Conservation (phyloP, 2,329 filamentous ascomycete species). For the Colletotrichum orbiculare region DNA sequence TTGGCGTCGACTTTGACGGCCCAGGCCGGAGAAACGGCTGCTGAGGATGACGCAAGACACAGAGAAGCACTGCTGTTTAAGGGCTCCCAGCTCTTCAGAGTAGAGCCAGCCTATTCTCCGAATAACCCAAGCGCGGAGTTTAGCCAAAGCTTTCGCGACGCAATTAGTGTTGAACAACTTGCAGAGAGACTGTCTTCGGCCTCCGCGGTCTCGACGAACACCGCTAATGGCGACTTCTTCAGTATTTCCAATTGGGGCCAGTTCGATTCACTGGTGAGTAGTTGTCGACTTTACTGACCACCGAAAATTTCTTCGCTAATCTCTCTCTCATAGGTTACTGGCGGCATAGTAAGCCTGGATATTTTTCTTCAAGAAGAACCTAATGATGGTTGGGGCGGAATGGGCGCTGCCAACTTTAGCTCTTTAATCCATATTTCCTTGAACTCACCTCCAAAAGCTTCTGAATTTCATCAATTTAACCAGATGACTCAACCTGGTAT, state of each 20-base stretch:
- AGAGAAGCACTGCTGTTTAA: neutral
- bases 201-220: conserved; percentile 8
- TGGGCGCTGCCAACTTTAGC: neutral
- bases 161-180: neutral
- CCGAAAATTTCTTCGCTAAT: neutral
- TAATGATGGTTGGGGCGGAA: neutral
- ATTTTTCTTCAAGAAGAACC: neutral
- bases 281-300: neutral
- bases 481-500: no score
- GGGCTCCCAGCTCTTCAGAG: neutral
- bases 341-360: conserved; percentile 8
- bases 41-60: neutral
- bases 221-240: conserved; percentile 32
- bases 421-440: neutral
- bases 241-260: conserved; percentile 42
- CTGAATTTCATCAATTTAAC: no score
- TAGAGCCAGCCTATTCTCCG: neutral
- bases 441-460: no score
- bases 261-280: conserved; percentile 40
- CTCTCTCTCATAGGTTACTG: neutral
- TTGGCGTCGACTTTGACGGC: conserved; percentile 24
- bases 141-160: neutral
- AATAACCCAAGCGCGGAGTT: neutral
- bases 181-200: neutral
- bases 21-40: neutral